Percentiles rank a stretch among this genome's conserved stretches.
Conservation (phyloP, 176 grass and related monocot genomes). For the Cenchrus purpureus region DNA sequence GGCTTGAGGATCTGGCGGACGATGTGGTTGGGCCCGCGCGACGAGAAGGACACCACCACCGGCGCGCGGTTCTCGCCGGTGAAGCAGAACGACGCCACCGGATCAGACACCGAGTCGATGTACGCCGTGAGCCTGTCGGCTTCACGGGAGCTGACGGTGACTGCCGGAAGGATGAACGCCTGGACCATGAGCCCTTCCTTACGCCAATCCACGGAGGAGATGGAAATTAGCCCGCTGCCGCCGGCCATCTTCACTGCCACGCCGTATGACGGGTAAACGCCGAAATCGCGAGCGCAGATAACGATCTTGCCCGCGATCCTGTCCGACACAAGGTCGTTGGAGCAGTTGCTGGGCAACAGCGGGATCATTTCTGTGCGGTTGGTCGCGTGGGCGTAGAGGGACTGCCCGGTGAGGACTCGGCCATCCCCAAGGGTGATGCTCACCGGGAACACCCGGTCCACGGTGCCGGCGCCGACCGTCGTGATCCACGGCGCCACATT, state of each 20-base stretch:
- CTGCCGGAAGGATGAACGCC: conserved; percentile 30
- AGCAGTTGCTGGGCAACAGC: background rate
- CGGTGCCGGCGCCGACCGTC: conserved; percentile 32
- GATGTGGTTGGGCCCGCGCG: background rate
- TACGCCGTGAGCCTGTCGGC: background rate
- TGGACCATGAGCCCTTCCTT: background rate
- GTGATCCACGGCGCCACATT: conserved; percentile 44
- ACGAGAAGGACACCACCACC: conserved; percentile 37
- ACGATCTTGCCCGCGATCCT: conserved; percentile 40
- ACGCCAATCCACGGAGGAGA: background rate
- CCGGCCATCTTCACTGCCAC: conserved; percentile 14
- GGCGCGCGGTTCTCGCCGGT: conserved; percentile 34
- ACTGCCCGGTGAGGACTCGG: conserved; percentile 35
- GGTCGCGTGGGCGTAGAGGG: conserved; percentile 14
- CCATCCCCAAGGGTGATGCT: conserved; percentile 31
- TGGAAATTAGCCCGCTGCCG: background rate
- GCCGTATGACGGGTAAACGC: background rate
- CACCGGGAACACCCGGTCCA: conserved; percentile 41
- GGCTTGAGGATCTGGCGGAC: conserved; percentile 43
- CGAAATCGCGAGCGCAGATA: background rate
- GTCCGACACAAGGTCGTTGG: background rate
- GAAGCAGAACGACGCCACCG: conserved; percentile 24
- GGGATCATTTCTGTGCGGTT: background rate
- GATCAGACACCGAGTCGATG: background rate
- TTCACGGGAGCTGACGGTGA: background rate